These are phyloP conservation scores for Lippia alba DNA, from an alignment of 305 asterid genomes.

Conservation along the genomic window DNA sequence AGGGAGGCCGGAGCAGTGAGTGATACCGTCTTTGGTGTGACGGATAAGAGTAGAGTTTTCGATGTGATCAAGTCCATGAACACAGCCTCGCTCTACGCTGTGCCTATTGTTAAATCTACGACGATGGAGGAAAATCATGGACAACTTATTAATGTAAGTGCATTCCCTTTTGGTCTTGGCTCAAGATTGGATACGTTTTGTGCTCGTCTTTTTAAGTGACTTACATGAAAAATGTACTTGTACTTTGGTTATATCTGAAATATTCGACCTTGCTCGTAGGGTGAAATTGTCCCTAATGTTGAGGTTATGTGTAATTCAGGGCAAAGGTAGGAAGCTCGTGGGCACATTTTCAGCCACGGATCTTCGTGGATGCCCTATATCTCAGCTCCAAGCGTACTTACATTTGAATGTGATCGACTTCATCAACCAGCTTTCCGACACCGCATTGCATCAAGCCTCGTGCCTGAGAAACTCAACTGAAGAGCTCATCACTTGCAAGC, in stretches of 20 bases:
- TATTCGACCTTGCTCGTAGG: no score
- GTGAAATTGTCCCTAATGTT: no score
- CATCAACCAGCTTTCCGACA: background rate
- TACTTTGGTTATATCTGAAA: no score
- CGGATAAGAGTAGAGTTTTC: conserved; percentile 47
- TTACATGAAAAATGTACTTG: no score
- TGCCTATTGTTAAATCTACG: conserved; percentile 52
- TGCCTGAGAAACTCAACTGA: background rate
- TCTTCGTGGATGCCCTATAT: background rate
- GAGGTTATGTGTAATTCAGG: background rate
- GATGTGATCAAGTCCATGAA: conserved; percentile 63
- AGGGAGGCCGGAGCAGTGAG: conserved; percentile 43
- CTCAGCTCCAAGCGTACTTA: background rate
- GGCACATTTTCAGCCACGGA: conserved; percentile 3
- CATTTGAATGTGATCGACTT: background rate
- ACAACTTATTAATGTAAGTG: conserved; percentile 57
- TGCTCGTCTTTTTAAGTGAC: no score
- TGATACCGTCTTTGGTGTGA: conserved; percentile 52
- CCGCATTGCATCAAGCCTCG: background rate
- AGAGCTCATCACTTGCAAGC: background rate
- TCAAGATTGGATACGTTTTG: background rate
- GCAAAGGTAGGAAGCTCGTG: background rate
- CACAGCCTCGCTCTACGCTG: conserved; percentile 56
- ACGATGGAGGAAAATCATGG: conserved; percentile 44
- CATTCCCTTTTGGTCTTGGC: background rate